Conservation (phyloP, 1,284 basidiomycete species). For the Cryptococcus sp. region DNA sequence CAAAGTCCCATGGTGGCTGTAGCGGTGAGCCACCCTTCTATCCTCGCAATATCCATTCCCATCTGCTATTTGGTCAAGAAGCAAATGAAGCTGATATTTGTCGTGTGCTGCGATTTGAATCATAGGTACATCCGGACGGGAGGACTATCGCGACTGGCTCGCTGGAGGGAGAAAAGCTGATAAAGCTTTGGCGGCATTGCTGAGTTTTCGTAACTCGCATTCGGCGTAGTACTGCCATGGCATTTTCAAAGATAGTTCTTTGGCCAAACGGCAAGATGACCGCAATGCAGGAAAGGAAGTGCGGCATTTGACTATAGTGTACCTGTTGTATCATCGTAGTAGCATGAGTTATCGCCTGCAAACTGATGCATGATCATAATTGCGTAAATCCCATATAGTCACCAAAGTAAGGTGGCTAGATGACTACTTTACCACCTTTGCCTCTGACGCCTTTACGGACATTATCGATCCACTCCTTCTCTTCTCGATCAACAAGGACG, state of each 20-base stretch:
- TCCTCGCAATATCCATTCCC: too few relatives aligned
- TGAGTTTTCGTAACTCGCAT: too few relatives aligned
- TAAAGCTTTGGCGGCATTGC: slow-evolving; percentile 67
- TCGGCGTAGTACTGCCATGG: too few relatives aligned
- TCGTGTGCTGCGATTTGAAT: neutral
- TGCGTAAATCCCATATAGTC: neutral
- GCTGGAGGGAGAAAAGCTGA: slow-evolving; percentile 79
- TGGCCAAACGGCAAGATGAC: too few relatives aligned
- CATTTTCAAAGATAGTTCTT: too few relatives aligned
- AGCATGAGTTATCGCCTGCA: neutral
- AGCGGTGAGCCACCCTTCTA: slow-evolving; percentile 32
- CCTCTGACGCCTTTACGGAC: slow-evolving; percentile 46
- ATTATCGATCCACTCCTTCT: slow-evolving; percentile 50
- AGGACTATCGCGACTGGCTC: slow-evolving; percentile 76
- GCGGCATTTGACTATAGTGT: too few relatives aligned
- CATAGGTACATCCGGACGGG: slow-evolving; percentile 68
- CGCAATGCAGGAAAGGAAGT: too few relatives aligned
- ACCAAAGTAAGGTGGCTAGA: slow-evolving; percentile 8
- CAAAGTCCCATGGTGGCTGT: slow-evolving; percentile 41
- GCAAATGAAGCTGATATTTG: neutral
- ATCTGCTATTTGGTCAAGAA: neutral
- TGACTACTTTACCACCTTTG: slow-evolving; percentile 31
- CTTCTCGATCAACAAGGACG: slow-evolving; percentile 42
- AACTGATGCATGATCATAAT: neutral
- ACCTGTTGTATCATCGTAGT: neutral